Percentiles rank a stretch among this genome's conserved stretches.
phyloP scores from a whole-genome alignment of 495 filamentous ascomycete genomes.

The Platismatia glauca region DNA sequence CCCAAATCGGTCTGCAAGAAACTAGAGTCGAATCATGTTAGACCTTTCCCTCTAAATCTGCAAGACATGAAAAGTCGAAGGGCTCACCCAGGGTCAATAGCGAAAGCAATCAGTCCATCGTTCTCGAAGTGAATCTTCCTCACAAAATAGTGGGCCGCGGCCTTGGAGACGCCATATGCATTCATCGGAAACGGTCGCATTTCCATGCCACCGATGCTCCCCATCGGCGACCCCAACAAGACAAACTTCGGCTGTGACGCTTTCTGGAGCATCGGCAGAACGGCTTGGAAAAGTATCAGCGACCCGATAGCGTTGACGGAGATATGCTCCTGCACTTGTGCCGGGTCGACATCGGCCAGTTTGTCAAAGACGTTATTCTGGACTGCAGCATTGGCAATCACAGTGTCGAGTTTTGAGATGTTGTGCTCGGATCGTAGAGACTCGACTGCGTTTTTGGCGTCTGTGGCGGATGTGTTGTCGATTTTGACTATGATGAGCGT shows the following conservation, averaged over 20 bases:
- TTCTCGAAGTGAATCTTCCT: slow-evolving; percentile 33
- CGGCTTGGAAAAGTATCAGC: slow-evolving; percentile 35
- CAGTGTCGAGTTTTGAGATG: slow-evolving; percentile 36
- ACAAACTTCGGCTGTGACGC: slow-evolving; percentile 31
- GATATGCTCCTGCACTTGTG: slow-evolving; percentile 29
- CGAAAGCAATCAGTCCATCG: slow-evolving; percentile 23
- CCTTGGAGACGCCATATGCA: slow-evolving; percentile 35
- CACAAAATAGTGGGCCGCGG: slow-evolving; percentile 32
- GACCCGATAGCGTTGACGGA: slow-evolving; percentile 33
- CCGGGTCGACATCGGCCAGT: slow-evolving; percentile 21
- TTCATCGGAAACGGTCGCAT: slow-evolving; percentile 28
- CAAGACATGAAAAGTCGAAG: too few species aligned
- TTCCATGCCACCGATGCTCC: slow-evolving; percentile 12
- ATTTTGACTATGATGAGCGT: slow-evolving; percentile 34
- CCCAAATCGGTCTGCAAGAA: too few species aligned
- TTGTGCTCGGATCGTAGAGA: slow-evolving; percentile 15
- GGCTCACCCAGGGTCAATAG: neutral
- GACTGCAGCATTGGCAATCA: slow-evolving; percentile 44
- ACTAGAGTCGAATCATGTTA: too few species aligned
- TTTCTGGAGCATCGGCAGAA: slow-evolving; percentile 29
- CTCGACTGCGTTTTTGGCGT: slow-evolving; percentile 24
- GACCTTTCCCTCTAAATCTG: too few species aligned
- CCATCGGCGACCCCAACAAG: slow-evolving; percentile 23
- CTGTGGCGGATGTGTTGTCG: slow-evolving; percentile 28
- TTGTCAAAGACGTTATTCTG: slow-evolving; percentile 8